These are phyloP conservation scores for Graphilbum fragrans DNA, from an alignment of 2,329 filamentous ascomycete species.

Conservation along the genomic window DNA sequence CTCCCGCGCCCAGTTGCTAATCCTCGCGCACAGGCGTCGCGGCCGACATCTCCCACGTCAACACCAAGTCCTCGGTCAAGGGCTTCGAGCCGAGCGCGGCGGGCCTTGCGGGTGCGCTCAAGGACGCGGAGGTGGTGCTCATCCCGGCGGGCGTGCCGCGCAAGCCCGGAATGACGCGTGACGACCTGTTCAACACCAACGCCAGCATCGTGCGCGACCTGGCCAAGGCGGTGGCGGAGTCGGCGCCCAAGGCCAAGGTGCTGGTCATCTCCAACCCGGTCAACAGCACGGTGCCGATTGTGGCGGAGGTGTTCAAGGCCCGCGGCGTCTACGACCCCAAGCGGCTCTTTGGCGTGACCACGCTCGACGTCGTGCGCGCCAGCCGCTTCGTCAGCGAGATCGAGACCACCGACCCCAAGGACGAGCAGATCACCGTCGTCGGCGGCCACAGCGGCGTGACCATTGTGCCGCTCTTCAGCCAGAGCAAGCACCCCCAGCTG, in stretches of 20 bases:
- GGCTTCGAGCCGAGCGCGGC: conserved; percentile 71
- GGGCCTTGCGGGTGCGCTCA: conserved; percentile 68
- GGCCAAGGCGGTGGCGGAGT: conserved; percentile 84
- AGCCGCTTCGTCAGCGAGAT: conserved; percentile 95
- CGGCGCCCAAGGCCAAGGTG: conserved; percentile 84
- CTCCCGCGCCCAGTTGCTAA: neutral
- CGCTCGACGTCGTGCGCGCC: conserved; percentile 95
- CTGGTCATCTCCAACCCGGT: conserved; percentile 98
- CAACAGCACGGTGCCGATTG: conserved; percentile 98
- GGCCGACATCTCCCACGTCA: conserved; percentile 96
- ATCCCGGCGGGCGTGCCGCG: conserved; percentile 97
- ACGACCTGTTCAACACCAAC: conserved; percentile 99
- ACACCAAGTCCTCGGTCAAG: conserved; percentile 91
- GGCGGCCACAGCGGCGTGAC: conserved; percentile 97
- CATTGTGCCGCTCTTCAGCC: conserved; percentile 94
- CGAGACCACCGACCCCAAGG: conserved; percentile 78
- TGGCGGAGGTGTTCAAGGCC: conserved; percentile 92
- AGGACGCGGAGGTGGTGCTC: conserved; percentile 84
- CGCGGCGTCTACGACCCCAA: conserved; percentile 97
- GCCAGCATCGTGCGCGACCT: conserved; percentile 98
- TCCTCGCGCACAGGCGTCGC: conserved; percentile 63
- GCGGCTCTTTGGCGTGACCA: conserved; percentile 98
- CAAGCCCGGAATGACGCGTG: conserved; percentile 99
- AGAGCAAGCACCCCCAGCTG: conserved; percentile 79
- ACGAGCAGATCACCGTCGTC: conserved; percentile 91